These are phyloP conservation scores for Pyricularia sp. DNA, from an alignment of 2,329 filamentous ascomycete genomes.

Conservation along the genomic window DNA sequence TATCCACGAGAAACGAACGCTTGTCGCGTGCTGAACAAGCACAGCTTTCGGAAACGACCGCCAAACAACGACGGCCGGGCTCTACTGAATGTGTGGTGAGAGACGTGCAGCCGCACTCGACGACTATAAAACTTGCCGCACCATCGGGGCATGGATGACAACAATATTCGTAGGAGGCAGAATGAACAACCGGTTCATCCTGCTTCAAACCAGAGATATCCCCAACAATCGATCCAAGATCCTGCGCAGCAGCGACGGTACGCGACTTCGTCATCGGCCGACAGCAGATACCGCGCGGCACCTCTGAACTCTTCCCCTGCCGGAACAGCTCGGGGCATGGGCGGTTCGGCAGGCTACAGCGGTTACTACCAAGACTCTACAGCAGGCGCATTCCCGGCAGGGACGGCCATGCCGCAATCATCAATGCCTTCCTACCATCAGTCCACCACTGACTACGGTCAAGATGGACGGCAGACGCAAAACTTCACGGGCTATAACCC, in stretches of 20 bases:
- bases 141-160: slow-evolving; percentile 67
- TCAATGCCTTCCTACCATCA: slow-evolving; percentile 49
- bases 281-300: slow-evolving; percentile 33
- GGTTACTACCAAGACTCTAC: slow-evolving; percentile 49
- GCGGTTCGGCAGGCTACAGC: slow-evolving; percentile 46
- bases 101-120: slow-evolving; percentile 9
- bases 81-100: background rate
- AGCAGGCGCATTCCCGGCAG: slow-evolving; percentile 35
- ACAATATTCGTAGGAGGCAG: slow-evolving; percentile 64
- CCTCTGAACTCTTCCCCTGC: slow-evolving; percentile 40
- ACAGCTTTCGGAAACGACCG: background rate
- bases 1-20: background rate
- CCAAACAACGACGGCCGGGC: background rate
- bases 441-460: slow-evolving; percentile 47
- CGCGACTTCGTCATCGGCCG: slow-evolving; percentile 24
- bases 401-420: slow-evolving; percentile 46
- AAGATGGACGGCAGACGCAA: slow-evolving; percentile 48
- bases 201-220: slow-evolving; percentile 43
- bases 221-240: slow-evolving; percentile 31
- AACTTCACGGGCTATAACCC: slow-evolving; percentile 50
- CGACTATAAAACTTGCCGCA: slow-evolving; percentile 40
- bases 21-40: background rate
- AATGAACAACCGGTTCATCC: slow-evolving; percentile 62
- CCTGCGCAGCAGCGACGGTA: slow-evolving; percentile 36
- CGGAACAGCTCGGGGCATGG: slow-evolving; percentile 33